Percentiles rank a stretch among this genome's conserved stretches.
Conservation (phyloP, 116 monocot species). For the Trichopus zeylanicus region DNA sequence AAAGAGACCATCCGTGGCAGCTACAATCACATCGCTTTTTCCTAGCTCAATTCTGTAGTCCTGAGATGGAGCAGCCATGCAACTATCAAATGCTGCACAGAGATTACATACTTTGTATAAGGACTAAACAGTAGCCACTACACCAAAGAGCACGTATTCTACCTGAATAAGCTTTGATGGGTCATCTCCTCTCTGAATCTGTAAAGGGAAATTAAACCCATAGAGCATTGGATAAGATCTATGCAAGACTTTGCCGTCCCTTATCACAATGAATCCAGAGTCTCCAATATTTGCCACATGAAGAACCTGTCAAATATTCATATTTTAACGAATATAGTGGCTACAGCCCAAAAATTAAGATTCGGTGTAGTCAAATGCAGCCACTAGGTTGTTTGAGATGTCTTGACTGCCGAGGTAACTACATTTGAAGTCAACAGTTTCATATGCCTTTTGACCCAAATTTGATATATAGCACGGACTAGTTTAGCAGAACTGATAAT, state of each 20-base stretch:
- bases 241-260: conserved; percentile 46
- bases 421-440: no score
- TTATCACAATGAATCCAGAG: conserved; percentile 79
- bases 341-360: no score
- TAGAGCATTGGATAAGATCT: conserved; percentile 86
- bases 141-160: no score
- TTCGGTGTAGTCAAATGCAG: no score
- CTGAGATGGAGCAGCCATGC: conserved; percentile 18
- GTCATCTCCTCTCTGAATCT: conserved; percentile 79
- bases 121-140: no score
- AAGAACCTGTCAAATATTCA: conserved; percentile 40
- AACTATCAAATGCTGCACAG: not conserved
- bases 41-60: conserved; percentile 45
- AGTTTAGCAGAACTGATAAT: no score
- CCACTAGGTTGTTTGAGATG: no score
- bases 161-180: conserved; percentile 67
- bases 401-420: no score
- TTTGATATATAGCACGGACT: no score
- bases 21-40: conserved; percentile 74
- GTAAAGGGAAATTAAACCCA: conserved; percentile 92
- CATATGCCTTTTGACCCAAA: no score
- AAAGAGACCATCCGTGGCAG: conserved; percentile 89
- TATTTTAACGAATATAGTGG: no score
- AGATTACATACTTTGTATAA: no score
- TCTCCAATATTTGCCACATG: conserved; percentile 89